Evolutionary conservation across 805 yeast genomes (phyloP), one percentile per base, ranked within the genome.

Genomic region (Ascoidea asiatica): DNA sequence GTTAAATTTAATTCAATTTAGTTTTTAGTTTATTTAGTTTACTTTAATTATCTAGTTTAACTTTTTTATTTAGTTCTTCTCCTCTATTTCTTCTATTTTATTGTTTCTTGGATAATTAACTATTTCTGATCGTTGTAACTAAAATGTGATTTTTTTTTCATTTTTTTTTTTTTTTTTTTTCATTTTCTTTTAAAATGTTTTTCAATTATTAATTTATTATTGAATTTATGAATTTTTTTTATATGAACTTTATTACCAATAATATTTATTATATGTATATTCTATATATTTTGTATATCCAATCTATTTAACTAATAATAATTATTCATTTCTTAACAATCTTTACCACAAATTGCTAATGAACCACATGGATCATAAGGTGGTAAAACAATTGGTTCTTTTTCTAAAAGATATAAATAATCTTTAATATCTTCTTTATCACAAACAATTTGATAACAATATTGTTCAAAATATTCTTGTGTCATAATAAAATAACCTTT

Each of bases 341-440:
- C 15, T 42, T 23, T 45, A 38, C 46, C 39, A 41, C 42, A 52
- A 29, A 43, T 43, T 21, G 88, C 88, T 44, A 81, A 60, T 2
- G 88, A 83, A 43, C 88, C 89, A 79, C 79, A 78, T 43, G 89
- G 87, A 56, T 81, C 89, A 76, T 85, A 81, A 8, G 83, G 76
- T 42, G 85, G 86, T 36, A 81, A 65, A n/a, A 70, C 71, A 46
- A 75, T 67, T 38, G 80, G 76, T 37, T 67, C 58, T 46, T 66
- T 72, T 35, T 67, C 64, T 48, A 69, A 65, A 44, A 66, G 55
- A 37, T 62, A 56, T 42, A 73, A 56, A 23, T 71, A 63, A 29
- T 56, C 57, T 15, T 67, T 64, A 36, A 75, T 64, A 54, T 73
- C 80, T 44, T 58, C 65, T 56, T 66, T 56, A 51, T 75, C 79